Conservation (phyloP, 1,284 basidiomycete species). For the Paramarasmius palmivorus region DNA sequence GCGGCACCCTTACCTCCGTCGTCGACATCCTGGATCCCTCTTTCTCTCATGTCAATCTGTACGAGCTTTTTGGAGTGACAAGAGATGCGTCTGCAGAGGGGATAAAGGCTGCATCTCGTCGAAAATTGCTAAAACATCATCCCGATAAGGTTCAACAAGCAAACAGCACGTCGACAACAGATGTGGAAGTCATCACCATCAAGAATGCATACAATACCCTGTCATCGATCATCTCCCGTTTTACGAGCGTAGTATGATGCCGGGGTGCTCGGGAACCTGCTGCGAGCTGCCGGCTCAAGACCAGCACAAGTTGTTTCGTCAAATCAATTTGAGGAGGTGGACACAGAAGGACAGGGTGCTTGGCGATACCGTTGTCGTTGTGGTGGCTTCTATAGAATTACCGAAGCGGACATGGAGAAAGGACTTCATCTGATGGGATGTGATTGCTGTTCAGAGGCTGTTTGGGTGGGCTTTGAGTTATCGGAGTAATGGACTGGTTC, state of each 20-base stretch:
- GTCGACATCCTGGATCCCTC: too few species aligned
- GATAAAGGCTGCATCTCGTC: conserved; percentile 73
- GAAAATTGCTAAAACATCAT: conserved; percentile 59
- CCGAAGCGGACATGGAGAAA: conserved; percentile 57
- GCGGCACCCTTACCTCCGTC: too few species aligned
- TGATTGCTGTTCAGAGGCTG: conserved; percentile 69
- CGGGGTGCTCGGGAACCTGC: conserved; percentile 17
- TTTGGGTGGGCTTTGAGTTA: conserved; percentile 77
- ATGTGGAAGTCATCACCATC: conserved; percentile 48
- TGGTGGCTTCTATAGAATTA: conserved; percentile 62
- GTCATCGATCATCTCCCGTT: conserved; percentile 40
- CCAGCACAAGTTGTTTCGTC: conserved; percentile 78
- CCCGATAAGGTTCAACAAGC: conserved; percentile 56
- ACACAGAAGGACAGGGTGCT: conserved; percentile 18
- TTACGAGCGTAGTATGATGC: conserved; percentile 53
- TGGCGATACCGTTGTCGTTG: conserved; percentile 72
- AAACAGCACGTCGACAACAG: neutral
- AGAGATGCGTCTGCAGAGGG: conserved; percentile 43
- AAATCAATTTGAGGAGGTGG: conserved; percentile 65
- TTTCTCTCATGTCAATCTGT: conserved; percentile 36
- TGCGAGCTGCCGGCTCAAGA: conserved; percentile 39
- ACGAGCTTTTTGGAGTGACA: conserved; percentile 44
- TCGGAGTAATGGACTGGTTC: conserved; percentile 22
- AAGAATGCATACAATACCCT: conserved; percentile 64
- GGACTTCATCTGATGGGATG: conserved; percentile 71